Percentiles rank a stretch among this genome's conserved stretches.
These are phyloP conservation scores for Telfairia occidentalis DNA, from an alignment of 331 rosid genomes.

Conservation along the genomic window DNA sequence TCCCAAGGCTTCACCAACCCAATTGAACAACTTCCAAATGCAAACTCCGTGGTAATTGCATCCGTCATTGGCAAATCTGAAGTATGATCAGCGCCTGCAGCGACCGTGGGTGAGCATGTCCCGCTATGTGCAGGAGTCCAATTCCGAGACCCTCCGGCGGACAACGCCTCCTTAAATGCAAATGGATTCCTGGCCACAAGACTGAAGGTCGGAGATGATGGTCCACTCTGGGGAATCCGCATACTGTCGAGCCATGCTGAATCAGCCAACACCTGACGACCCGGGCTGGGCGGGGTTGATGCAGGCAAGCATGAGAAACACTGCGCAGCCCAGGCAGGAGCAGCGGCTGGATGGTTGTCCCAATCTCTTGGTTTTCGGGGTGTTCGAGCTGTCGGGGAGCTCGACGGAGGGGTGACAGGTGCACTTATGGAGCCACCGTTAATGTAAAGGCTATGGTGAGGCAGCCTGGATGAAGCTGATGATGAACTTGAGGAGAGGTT, in stretches of 20 bases:
- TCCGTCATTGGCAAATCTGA: conserved; percentile 86
- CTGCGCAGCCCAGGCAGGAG: conserved; percentile 55
- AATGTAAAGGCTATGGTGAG: conserved; percentile 41
- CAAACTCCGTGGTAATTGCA: conserved; percentile 77
- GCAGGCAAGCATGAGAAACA: conserved; percentile 59
- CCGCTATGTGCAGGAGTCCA: conserved; percentile 98
- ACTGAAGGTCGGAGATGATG: conserved; percentile 87
- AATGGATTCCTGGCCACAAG: conserved; percentile 66
- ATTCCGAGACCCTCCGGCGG: conserved; percentile 47
- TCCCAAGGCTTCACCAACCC: conserved; percentile 98
- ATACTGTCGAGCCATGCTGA: conserved; percentile 79
- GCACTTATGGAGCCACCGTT: conserved; percentile 85
- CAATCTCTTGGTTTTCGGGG: conserved; percentile 56
- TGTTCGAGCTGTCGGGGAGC: conserved; percentile 85
- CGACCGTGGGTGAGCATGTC: conserved; percentile 77
- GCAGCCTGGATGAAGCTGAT: conserved; percentile 59
- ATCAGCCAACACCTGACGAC: conserved; percentile 59
- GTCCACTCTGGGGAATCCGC: conserved; percentile 63
- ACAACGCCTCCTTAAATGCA: conserved; percentile 53
- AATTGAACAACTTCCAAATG: conserved; percentile 61
- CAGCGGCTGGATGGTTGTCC: conserved; percentile 54
- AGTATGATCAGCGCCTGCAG: conserved; percentile 50
- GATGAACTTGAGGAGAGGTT: conserved; percentile 82
- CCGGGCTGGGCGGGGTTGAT: conserved; percentile 80
- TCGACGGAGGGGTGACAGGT: conserved; percentile 88